Evolutionary conservation across 208 protist genomes (phyloP).

Genomic region (Phytomonas sp.): DNA sequence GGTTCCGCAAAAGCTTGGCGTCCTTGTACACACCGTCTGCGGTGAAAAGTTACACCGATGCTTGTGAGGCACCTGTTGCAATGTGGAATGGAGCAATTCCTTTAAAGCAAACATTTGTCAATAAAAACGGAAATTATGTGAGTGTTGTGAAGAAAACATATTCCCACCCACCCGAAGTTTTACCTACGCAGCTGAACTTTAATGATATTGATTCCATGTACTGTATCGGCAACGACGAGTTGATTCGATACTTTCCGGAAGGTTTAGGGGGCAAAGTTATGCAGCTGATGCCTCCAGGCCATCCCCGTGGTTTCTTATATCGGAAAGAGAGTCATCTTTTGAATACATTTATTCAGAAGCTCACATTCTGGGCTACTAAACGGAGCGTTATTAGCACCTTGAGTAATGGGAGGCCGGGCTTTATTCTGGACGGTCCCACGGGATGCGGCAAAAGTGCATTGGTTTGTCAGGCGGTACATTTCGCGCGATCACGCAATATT

Average conservation of each 20-base stretch:
- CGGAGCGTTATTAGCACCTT: slow-evolving; percentile 40
- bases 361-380: slow-evolving; percentile 77
- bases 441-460: slow-evolving; percentile 85
- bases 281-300: slow-evolving; percentile 85
- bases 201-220: slow-evolving; percentile 89
- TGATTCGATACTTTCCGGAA: slow-evolving; percentile 79
- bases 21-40: slow-evolving; percentile 47
- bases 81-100: slow-evolving; percentile 86
- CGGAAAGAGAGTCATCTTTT: slow-evolving; percentile 83
- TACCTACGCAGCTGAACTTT: slow-evolving; percentile 51
- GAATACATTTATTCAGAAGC: slow-evolving; percentile 85
- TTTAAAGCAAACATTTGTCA: slow-evolving; percentile 50
- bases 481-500: slow-evolving; percentile 57
- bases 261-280: slow-evolving; percentile 84
- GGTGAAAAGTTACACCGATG: slow-evolving; percentile 73
- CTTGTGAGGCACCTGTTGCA: slow-evolving; percentile 74
- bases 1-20: slow-evolving; percentile 21
- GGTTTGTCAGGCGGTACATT: slow-evolving; percentile 85
- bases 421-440: slow-evolving; percentile 83
- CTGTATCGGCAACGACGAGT: slow-evolving; percentile 84
- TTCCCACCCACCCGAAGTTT: slow-evolving; percentile 63
- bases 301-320: slow-evolving; percentile 88
- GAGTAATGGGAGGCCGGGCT: slow-evolving; percentile 55
- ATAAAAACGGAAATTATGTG: slow-evolving; percentile 39
- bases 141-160: slow-evolving; percentile 67